Evolutionary conservation across 2,329 filamentous ascomycete genomes (phyloP).

Genomic region (Sphaceloma murrayae): DNA sequence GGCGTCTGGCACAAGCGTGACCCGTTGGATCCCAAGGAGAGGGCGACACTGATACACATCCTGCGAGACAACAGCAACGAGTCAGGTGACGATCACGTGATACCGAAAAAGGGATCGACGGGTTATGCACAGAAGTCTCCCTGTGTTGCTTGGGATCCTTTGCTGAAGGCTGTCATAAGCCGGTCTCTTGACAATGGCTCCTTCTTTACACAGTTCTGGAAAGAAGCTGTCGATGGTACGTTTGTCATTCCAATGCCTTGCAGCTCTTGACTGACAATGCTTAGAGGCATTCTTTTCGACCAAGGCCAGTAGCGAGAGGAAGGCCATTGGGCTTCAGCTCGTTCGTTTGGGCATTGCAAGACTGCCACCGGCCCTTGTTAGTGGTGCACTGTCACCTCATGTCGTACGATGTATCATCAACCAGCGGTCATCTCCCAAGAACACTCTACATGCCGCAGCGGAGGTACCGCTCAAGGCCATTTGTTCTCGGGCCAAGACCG

Average conservation of each 20-base stretch:
- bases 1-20: slow-evolving; percentile 66
- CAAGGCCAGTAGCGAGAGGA: slow-evolving; percentile 74
- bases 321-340: slow-evolving; percentile 83
- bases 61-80: slow-evolving; percentile 63
- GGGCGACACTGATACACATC: slow-evolving; percentile 60
- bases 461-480: slow-evolving; percentile 65
- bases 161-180: slow-evolving; percentile 44
- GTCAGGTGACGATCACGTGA: slow-evolving; percentile 33
- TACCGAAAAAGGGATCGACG: slow-evolving; percentile 37
- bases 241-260: background rate
- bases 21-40: slow-evolving; percentile 60
- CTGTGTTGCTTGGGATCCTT: slow-evolving; percentile 78
- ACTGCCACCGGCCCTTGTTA: slow-evolving; percentile 41
- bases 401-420: slow-evolving; percentile 74
- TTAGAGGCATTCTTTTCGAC: slow-evolving; percentile 74
- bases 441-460: slow-evolving; percentile 71
- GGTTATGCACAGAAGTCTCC: slow-evolving; percentile 71
- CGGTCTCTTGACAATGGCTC: slow-evolving; percentile 24
- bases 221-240: slow-evolving; percentile 71
- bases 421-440: slow-evolving; percentile 65
- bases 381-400: slow-evolving; percentile 69
- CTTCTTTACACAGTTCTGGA: slow-evolving; percentile 72
- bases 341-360: slow-evolving; percentile 64
- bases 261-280: slow-evolving; percentile 19
- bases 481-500: slow-evolving; percentile 52